These are phyloP conservation scores for Acmispon strigosus DNA, from an alignment of 306 rosid genomes.

Conservation along the genomic window DNA sequence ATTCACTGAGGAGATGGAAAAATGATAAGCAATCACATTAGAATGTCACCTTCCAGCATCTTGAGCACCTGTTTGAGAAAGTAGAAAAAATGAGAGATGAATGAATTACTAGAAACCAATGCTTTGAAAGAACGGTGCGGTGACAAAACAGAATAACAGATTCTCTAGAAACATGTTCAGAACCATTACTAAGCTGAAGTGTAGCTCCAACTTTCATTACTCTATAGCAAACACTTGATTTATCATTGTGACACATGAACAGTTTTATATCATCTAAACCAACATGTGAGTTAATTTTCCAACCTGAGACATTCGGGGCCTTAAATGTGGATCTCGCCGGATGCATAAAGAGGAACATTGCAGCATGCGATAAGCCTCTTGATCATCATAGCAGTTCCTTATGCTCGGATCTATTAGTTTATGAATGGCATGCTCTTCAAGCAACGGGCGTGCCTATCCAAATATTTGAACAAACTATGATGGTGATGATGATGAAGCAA, in stretches of 20 bases:
- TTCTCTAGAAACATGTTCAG: too few relatives aligned
- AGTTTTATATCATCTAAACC: too few relatives aligned
- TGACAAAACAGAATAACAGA: not conserved
- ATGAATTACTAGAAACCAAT: not conserved
- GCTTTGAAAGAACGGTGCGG: too few relatives aligned
- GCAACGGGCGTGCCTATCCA: constrained; percentile 76
- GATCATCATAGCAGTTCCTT: constrained; percentile 38
- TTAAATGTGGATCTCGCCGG: constrained; percentile 50
- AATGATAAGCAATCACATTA: constrained; percentile 26
- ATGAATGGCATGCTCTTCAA: constrained; percentile 42
- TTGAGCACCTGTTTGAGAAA: constrained; percentile 59
- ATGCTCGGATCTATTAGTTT: constrained; percentile 71
- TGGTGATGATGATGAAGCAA: not conserved
- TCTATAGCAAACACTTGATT: too few relatives aligned
- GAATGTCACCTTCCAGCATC: constrained; percentile 77
- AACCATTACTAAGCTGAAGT: too few relatives aligned
- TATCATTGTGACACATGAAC: too few relatives aligned
- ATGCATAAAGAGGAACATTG: constrained; percentile 80
- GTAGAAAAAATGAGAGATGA: not conserved
- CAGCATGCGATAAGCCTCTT: constrained; percentile 69
- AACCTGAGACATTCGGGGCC: constrained; percentile 98
- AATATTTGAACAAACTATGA: constrained; percentile 14
- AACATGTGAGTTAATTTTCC: not conserved
- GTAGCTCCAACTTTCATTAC: too few relatives aligned
- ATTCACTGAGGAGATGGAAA: not conserved